Conservation (phyloP, 2,329 filamentous ascomycete genomes). For the Ampelomyces quisqualis region DNA sequence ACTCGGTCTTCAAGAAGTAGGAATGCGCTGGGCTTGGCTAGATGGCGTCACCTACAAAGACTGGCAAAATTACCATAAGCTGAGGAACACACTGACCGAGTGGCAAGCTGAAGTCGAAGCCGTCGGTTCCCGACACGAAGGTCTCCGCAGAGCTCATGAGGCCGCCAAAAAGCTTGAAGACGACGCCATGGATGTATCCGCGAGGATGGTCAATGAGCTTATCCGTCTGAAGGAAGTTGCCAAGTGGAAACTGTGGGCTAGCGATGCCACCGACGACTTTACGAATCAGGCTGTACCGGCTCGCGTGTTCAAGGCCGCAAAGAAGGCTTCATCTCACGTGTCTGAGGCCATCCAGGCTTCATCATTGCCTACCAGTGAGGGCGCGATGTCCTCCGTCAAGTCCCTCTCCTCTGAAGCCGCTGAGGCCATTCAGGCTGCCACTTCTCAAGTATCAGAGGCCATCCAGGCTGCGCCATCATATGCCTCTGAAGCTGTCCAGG, state of each 20-base stretch:
- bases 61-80: conserved; percentile 90
- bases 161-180: conserved; percentile 71
- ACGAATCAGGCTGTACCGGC: conserved; percentile 64
- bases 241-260: conserved; percentile 75
- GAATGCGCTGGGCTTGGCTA: conserved; percentile 92
- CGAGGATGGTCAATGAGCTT: conserved; percentile 77
- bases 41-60: conserved; percentile 95
- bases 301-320: conserved; percentile 52
- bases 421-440: conserved; percentile 19
- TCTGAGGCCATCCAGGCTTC: conserved; percentile 40
- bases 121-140: conserved; percentile 72
- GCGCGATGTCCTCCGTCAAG: conserved; percentile 41
- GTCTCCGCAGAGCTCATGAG: conserved; percentile 66
- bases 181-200: conserved; percentile 76
- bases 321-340: conserved; percentile 43
- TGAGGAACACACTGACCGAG: conserved; percentile 78
- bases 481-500: conserved; percentile 38
- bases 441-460: neutral
- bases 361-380: conserved; percentile 36
- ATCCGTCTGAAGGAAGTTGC: conserved; percentile 78
- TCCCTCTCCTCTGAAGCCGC: conserved; percentile 33
- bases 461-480: conserved; percentile 37
- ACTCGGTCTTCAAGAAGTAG: conserved; percentile 84
- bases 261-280: conserved; percentile 77
- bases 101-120: conserved; percentile 82